Conservation (phyloP, 2,329 filamentous ascomycete species). For the Clarireedia homoeocarpa region DNA sequence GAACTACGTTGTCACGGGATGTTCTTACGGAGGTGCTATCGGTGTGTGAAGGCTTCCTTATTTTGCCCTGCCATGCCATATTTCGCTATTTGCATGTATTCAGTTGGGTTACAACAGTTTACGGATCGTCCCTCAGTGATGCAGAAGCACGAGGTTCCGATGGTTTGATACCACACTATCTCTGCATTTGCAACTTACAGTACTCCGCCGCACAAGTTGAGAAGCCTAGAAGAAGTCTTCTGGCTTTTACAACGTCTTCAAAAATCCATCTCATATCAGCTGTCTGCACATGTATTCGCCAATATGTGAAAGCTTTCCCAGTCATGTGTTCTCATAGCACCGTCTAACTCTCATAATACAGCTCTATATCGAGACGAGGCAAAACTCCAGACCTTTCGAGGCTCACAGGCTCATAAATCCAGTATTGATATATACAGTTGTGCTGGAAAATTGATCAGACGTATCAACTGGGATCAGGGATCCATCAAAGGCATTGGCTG, state of each 20-base stretch:
- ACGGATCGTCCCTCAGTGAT: no score
- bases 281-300: not conserved
- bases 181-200: no score
- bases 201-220: no score
- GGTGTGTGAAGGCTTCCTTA: constrained; percentile 44
- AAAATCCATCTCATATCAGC: no score
- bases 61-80: not conserved
- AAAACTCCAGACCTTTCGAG: constrained; percentile 73
- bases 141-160: no score
- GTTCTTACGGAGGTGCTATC: constrained; percentile 87
- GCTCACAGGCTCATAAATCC: constrained; percentile 63
- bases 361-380: constrained; percentile 83
- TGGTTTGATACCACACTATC: no score
- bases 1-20: constrained; percentile 85
- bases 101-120: no score
- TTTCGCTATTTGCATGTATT: no score
- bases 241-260: no score
- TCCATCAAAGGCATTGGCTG: constrained; percentile 83
- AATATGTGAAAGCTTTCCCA: no score
- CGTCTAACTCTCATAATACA: constrained; percentile 34
- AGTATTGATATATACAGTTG: constrained; percentile 93
- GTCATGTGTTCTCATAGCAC: not conserved
- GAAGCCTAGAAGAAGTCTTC: no score
- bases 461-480: constrained; percentile 87
- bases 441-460: constrained; percentile 78